Percentiles rank a stretch among this genome's conserved stretches.
phyloP scores from a whole-genome alignment of 192 early-diverging fungal species.

The Ramicandelaber brevisporus region DNA sequence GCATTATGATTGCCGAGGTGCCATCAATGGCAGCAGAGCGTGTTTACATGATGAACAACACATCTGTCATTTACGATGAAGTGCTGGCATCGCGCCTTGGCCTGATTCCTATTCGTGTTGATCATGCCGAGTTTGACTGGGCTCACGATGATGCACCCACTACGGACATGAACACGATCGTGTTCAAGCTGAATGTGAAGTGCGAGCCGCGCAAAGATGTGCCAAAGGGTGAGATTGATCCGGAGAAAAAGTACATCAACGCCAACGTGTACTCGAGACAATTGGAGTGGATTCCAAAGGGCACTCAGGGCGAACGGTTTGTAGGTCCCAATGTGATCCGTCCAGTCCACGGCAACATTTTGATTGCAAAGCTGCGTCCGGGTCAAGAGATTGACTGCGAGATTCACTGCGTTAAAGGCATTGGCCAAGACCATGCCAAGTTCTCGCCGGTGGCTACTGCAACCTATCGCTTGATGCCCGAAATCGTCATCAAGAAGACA shows the following conservation, averaged over 20 bases:
- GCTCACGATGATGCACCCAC: constrained; percentile 40
- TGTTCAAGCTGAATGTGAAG: constrained; percentile 55
- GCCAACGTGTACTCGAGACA: constrained; percentile 44
- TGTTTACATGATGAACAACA: constrained; percentile 81
- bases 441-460: constrained; percentile 93
- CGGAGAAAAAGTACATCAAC: constrained; percentile 43
- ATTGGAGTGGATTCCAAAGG: constrained; percentile 73
- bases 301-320: constrained; percentile 55
- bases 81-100: constrained; percentile 79
- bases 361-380: constrained; percentile 78
- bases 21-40: constrained; percentile 95
- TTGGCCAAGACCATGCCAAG: constrained; percentile 90
- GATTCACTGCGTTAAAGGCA: constrained; percentile 73
- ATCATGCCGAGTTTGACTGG: constrained; percentile 59
- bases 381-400: constrained; percentile 67
- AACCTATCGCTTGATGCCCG: constrained; percentile 79
- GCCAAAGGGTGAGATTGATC: constrained; percentile 35
- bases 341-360: constrained; percentile 76
- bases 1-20: constrained; percentile 85
- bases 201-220: constrained; percentile 39
- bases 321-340: constrained; percentile 32
- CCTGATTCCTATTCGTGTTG: constrained; percentile 70
- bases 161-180: constrained; percentile 83
- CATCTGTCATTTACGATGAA: constrained; percentile 76
- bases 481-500: constrained; percentile 60